Base-by-base conservation (phyloP, 2,329 filamentous ascomycete genomes). In the Coleophoma crateriformis region DNA sequence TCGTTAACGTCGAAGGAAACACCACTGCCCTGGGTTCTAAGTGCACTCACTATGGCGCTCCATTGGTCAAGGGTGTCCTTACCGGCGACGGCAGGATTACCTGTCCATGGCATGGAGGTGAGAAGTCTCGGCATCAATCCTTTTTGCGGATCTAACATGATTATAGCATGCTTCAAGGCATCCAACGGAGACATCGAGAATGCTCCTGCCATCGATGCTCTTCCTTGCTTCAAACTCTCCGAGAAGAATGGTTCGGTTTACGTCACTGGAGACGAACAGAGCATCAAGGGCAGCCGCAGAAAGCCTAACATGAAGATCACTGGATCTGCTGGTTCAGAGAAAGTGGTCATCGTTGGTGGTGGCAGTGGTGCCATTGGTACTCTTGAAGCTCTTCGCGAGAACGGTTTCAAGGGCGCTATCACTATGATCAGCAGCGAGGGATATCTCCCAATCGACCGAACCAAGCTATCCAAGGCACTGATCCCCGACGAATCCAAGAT, bases 71-170 rank as follows among this genome's bases (percentile, higher is more conserved):
- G 58, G 94, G 94, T 48, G 84, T 97, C 7, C 71, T 99, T 55
- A 88, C 88, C 7, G 81, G 82, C 3, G 84, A 87, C 58, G 94
- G 94, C 5, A 79, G 90, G 46, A 70, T 99, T 54, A 96, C 89
- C 7, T 99, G 94, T 67, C 90, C 92, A 3, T 97, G 94, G 94
- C 92, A 97, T 67, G 92, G 92, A 73, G 90, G 89, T 94, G 66
- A 57, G 76, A 27, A 8, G 10, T 40, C 20, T 13, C 27, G 19
- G 12, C 4, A 46, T 22, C 19, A 39, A 47, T 13, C 32, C 14
- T 39, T 60, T 45, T 15, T 42, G 22, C 34, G 14, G 32, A 33
- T 50, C 33, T 14, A 4, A 20, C 33, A 2, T 7, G 39, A 33
- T 14, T 6, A 47, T 55, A 91, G 94, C 94, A 50, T 99, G 94